Percentiles rank a stretch among this genome's conserved stretches.
Evolutionary conservation across 2,329 filamentous ascomycete species (phyloP).

Genomic region (Fusarium scirpi): DNA sequence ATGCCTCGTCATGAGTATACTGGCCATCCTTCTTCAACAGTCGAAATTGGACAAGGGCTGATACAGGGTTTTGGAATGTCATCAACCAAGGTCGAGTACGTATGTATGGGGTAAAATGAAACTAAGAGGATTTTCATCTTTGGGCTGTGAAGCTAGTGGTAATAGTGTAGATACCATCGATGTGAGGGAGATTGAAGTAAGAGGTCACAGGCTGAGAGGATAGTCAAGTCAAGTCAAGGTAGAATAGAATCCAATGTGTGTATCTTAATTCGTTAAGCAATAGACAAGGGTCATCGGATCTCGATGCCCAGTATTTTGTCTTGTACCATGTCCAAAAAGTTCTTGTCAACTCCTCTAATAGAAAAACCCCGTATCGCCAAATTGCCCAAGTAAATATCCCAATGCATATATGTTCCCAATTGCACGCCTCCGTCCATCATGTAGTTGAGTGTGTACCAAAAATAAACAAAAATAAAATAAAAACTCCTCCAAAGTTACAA

Average conservation of each 20-base stretch:
- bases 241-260: conserved; percentile 13
- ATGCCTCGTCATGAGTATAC: background rate
- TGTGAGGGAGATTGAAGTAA: background rate
- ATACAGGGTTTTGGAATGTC: conserved; percentile 29
- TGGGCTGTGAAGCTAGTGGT: background rate
- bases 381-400: conserved; percentile 11
- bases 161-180: conserved; percentile 1
- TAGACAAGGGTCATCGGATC: conserved; percentile 8
- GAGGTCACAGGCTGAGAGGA: background rate
- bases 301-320: conserved; percentile 6
- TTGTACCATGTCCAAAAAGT: background rate
- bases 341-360: conserved; percentile 21
- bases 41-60: conserved; percentile 29
- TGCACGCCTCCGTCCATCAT: conserved; percentile 22
- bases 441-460: conserved; percentile 4
- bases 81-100: conserved; percentile 20
- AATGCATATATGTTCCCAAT: conserved; percentile 23
- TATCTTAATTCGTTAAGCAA: conserved; percentile 28
- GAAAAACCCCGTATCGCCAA: conserved; percentile 27
- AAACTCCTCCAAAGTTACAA: conserved; percentile 22
- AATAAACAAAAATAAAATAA: background rate
- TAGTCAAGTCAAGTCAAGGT: background rate
- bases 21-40: background rate
- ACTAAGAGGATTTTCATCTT: conserved; percentile 14
- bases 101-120: conserved; percentile 33